A percentile compares a stretch with the other conserved stretches of the same genome.
Evolutionary conservation across 1,284 basidiomycete genomes (phyloP).

Genomic region (Ustilago shanxiensis): DNA sequence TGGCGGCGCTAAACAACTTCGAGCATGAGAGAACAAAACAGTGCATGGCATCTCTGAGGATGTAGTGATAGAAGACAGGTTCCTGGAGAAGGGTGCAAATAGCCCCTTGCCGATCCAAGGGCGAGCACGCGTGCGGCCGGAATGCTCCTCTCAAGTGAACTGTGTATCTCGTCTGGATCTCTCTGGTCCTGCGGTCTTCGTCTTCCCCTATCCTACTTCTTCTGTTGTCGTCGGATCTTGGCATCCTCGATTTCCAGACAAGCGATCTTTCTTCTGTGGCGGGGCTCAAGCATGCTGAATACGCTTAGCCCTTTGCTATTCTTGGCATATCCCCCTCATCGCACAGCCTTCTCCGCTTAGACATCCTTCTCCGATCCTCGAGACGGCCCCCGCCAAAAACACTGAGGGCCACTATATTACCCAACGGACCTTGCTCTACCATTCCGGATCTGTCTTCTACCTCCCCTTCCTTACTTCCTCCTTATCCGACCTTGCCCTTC

Average conservation of each 20-base stretch:
- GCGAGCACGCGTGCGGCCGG: conserved; percentile 29
- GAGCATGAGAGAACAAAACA: conserved; percentile 2
- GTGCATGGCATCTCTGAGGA: not conserved
- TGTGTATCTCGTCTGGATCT: conserved; percentile 1
- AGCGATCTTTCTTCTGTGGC: not conserved
- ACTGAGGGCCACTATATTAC: conserved; percentile 27
- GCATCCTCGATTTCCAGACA: conserved; percentile 10
- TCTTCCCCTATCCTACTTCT: conserved; percentile 3
- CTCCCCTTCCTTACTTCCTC: not conserved
- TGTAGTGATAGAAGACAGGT: not conserved
- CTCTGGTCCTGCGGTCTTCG: not conserved
- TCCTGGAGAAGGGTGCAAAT: not conserved
- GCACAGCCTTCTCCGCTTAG: conserved; percentile 3
- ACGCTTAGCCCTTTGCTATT: conserved; percentile 9
- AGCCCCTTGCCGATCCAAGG: conserved; percentile 26
- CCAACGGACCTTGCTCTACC: not conserved
- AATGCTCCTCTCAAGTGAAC: conserved; percentile 8
- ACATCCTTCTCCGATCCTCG: not conserved
- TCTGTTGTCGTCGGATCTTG: conserved; percentile 30
- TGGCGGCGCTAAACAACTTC: not conserved
- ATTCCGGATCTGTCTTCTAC: not conserved
- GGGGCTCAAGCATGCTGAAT: not conserved
- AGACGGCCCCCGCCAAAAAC: not conserved
- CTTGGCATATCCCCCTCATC: conserved; percentile 18
- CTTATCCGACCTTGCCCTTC: too few species aligned